Base-by-base conservation (phyloP, 352 stramenopile species). In the Lagenidium giganteum region DNA sequence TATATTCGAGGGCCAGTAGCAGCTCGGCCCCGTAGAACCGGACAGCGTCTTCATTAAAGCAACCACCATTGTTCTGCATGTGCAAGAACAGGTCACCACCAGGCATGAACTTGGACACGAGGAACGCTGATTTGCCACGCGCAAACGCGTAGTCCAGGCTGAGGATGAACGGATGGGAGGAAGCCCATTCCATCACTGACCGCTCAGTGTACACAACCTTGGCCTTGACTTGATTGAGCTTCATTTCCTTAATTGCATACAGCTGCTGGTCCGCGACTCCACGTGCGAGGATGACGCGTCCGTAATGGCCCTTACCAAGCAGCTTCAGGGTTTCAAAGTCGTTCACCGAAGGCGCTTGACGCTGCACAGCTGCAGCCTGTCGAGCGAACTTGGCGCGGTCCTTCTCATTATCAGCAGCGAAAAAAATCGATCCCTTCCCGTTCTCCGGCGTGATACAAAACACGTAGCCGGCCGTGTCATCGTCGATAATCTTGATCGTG, bases 41-140 rank as follows among this genome's bases (percentile, higher is more conserved):
- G 4, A 95, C 82, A 9, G 74, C 68, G 26, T 81, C 64, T 39
- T 95, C 78, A 14, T 60, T 60, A 30, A 95, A 90, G 41, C 66
- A 85, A 2, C 83, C 83, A 42, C 81, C 81, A 36, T 83, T 73
- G 56, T 90, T 88, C 52, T 93, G 80, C 78, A 95, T 86, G 55
- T 95, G 81, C 32, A 91, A 43, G 44, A 95, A 95, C 22, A 99
- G 68, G 60, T 99, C 96, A 7, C 97, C 97, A 8, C 97, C 97
- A 6, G 94, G 80, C 82, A 98, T 98, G 61, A 99, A 99, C 64
- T 98, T 96, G 20, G 98, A 95, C 18, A 98, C 90, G 20, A 99
- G 66, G 57, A 98, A 99, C 5, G 99, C 76, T 30, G 97, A 98
- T 35, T 97, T 95, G 34, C 89, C 72, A 13, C 85, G 92, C 41